Evolutionary conservation across 208 protist species (phyloP), one percentile per base, ranked within the genome.

Genomic region (Phytomonas sp.): DNA sequence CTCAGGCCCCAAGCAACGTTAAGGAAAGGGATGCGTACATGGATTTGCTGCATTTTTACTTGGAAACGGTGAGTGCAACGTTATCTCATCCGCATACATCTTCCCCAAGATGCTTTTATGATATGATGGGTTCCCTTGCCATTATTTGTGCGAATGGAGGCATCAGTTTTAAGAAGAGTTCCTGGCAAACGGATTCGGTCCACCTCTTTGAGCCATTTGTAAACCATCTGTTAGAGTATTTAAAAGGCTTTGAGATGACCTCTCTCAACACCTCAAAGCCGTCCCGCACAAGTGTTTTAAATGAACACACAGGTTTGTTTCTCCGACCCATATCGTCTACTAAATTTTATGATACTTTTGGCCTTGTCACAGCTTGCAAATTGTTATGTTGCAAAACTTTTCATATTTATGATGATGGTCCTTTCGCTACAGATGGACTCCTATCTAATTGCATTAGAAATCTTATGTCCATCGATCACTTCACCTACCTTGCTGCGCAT

Each of bases 131-230:
- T 26, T 56, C 46, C 26, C 23, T 56, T 26, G 46, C 8, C 26
- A 56, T 56, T 26, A 56, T 56, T 56, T 56, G 46, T 56, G 9
- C 46, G 9, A 56, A 56, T 56, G 46, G 46, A 56, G 46, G 46
- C 46, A 56, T 56, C 46, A 1, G 20, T 23, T 56, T 56, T 56
- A 56, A 56, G 9, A 56, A 26, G 20, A 56, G 46, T 56, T 56
- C 20, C 1, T 56, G 46, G 46, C 20, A 56, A 9, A 17, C 46
- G 23, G 20, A 56, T 26, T 56, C 20, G 46, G 46, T 56, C 17
- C 46, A 11, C 0, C 46, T 56, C 6, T 56, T 56, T 26, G 20
- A 4, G 23, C 46, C 46, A 20, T 56, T 56, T 56, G 5, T 56
- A 56, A 56, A 56, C 23, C 46, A 56, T 56, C 20, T 56, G 46